Conservation (phyloP, 768 basidiomycete genomes). For the Gloeostereum incarnatum region DNA sequence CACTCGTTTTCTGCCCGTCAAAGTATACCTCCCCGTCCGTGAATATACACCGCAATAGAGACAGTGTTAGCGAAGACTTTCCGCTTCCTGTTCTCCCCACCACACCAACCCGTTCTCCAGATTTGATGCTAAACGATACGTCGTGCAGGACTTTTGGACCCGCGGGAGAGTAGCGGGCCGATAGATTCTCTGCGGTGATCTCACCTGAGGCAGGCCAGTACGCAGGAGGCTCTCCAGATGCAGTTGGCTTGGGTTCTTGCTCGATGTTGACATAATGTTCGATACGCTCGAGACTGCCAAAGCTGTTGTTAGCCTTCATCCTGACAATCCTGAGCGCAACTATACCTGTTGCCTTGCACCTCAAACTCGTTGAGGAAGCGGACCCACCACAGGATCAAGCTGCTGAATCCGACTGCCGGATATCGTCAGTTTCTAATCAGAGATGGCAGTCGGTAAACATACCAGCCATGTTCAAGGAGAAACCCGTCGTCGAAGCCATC, state of each 20-base stretch:
- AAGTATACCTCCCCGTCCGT: slow-evolving; percentile 38
- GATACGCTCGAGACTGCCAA: slow-evolving; percentile 23
- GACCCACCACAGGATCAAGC: slow-evolving; percentile 12
- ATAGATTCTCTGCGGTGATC: slow-evolving; percentile 31
- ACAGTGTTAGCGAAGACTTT: slow-evolving; percentile 34
- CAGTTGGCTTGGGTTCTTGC: slow-evolving; percentile 28
- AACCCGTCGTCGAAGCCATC: slow-evolving; percentile 20
- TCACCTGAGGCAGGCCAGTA: slow-evolving; percentile 42
- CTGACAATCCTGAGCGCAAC: not conserved
- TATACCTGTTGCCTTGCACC: slow-evolving; percentile 10
- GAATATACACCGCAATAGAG: slow-evolving; percentile 38
- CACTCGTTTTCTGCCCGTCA: slow-evolving; percentile 29
- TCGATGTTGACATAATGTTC: slow-evolving; percentile 36
- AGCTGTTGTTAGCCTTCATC: not conserved
- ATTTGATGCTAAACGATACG: slow-evolving; percentile 30
- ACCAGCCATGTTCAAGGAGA: slow-evolving; percentile 31
- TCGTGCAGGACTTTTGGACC: slow-evolving; percentile 36
- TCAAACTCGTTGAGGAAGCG: slow-evolving; percentile 16
- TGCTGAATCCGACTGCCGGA: slow-evolving; percentile 10
- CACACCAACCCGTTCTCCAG: slow-evolving; percentile 30
- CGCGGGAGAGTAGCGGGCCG: slow-evolving; percentile 28
- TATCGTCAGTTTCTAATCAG: not conserved
- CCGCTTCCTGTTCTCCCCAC: not conserved
- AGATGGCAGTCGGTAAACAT: not conserved
- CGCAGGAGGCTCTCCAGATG: slow-evolving; percentile 32